These are phyloP conservation scores for Starmerella gropengiesseri DNA, from an alignment of 805 yeast genomes.

Conservation along the genomic window DNA sequence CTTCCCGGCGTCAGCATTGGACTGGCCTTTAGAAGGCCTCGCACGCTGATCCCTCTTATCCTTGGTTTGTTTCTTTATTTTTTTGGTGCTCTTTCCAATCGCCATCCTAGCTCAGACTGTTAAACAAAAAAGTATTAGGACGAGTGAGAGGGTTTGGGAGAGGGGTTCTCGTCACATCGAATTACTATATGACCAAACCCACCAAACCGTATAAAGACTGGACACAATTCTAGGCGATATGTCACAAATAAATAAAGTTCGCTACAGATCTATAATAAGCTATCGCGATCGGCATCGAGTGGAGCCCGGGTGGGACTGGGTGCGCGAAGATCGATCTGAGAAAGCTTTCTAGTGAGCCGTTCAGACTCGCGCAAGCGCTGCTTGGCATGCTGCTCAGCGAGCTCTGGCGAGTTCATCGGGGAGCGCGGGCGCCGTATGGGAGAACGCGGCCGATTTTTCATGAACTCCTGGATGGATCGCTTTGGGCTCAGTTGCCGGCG, in stretches of 20 bases:
- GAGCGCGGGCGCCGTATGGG: conserved; percentile 12
- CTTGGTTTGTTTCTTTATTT: neutral
- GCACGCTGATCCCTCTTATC: neutral
- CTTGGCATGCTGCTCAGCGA: conserved; percentile 9
- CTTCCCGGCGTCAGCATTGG: neutral
- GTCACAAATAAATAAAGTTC: no score
- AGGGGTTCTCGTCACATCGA: neutral
- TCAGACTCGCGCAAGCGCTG: conserved; percentile 15
- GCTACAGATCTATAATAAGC: neutral
- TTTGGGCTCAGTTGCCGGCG: conserved; percentile 13
- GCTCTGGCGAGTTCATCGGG: conserved; percentile 7
- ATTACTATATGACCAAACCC: neutral
- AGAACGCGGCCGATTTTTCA: conserved; percentile 13
- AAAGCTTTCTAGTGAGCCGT: conserved; percentile 14
- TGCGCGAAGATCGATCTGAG: conserved; percentile 13
- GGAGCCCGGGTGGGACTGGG: conserved; percentile 3
- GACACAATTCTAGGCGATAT: no score
- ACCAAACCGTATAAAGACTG: no score
- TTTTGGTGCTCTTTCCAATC: neutral
- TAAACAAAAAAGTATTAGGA: neutral
- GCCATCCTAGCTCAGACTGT: neutral
- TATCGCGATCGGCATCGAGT: neutral
- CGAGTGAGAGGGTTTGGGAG: neutral
- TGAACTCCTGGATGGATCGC: conserved; percentile 16
- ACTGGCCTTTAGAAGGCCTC: neutral